phyloP scores from a whole-genome alignment of 2,329 filamentous ascomycete species.

The Alternaria sp. region DNA sequence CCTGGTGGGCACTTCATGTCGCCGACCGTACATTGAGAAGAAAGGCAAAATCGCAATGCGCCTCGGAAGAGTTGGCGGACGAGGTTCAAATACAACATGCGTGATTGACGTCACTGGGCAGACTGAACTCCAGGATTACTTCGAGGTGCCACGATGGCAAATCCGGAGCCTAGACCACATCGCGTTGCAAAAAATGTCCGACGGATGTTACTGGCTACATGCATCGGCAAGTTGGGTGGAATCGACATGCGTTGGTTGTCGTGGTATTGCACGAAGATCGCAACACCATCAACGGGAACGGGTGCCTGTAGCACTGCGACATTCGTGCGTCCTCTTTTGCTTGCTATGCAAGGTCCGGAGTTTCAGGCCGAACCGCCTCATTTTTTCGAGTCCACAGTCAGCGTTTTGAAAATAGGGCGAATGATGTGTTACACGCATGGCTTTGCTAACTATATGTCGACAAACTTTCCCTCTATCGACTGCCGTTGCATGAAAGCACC shows the following conservation, averaged over 20 bases:
- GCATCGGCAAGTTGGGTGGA: background rate
- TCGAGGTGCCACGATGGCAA: background rate
- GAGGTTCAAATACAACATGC: background rate
- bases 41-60: background rate
- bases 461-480: background rate
- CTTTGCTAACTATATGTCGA: background rate
- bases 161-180: background rate
- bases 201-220: background rate
- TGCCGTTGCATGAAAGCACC: background rate
- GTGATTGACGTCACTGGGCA: slow-evolving; percentile 1
- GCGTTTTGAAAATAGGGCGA: background rate
- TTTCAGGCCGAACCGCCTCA: background rate
- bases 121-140: background rate
- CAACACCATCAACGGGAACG: background rate
- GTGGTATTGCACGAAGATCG: background rate
- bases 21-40: background rate
- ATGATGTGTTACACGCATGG: background rate
- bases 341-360: background rate
- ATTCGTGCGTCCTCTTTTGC: background rate
- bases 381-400: background rate
- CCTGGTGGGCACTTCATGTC: background rate
- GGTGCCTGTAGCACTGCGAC: background rate
- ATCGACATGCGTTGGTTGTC: background rate
- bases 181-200: background rate
- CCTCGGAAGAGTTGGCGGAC: background rate